A percentile compares a stretch with the other conserved stretches of the same genome.
Conservation (phyloP, 768 basidiomycete species). For the Chalciporus pseudorubinellus region DNA sequence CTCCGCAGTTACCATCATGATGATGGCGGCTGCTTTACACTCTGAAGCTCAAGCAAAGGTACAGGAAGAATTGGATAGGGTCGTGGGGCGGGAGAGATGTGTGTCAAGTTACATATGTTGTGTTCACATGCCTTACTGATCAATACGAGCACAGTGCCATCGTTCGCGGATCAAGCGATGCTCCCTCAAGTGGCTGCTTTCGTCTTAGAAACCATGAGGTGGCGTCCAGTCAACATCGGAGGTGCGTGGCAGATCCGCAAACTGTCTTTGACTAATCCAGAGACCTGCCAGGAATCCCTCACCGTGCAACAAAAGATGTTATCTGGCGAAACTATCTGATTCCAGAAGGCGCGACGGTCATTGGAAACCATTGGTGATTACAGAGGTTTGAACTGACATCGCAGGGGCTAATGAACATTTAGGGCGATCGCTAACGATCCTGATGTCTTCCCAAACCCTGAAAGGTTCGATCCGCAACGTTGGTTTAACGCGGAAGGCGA, state of each 20-base stretch:
- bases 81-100: conserved; percentile 42
- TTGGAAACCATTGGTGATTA: conserved; percentile 36
- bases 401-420: background rate
- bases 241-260: conserved; percentile 14
- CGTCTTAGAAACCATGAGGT: conserved; percentile 35
- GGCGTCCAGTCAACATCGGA: conserved; percentile 35
- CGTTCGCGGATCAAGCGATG: conserved; percentile 32
- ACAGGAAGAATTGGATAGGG: conserved; percentile 51
- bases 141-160: conserved; percentile 21
- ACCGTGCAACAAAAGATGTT: conserved; percentile 60
- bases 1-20: conserved; percentile 49
- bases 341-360: conserved; percentile 38
- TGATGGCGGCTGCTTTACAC: conserved; percentile 54
- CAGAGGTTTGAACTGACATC: background rate
- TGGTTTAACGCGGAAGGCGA: conserved; percentile 11
- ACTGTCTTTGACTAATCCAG: background rate
- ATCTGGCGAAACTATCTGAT: conserved; percentile 37
- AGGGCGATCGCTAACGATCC: conserved; percentile 52
- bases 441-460: conserved; percentile 51
- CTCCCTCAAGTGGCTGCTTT: conserved; percentile 38
- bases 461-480: conserved; percentile 44
- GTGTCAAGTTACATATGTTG: no score
- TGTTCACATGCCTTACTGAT: no score
- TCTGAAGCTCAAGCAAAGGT: conserved; percentile 48
- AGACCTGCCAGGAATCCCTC: conserved; percentile 50